A percentile compares a stretch with the other conserved stretches of the same genome.
Conservation (phyloP, 495 filamentous ascomycete genomes). For the Penicillium ucsense region DNA sequence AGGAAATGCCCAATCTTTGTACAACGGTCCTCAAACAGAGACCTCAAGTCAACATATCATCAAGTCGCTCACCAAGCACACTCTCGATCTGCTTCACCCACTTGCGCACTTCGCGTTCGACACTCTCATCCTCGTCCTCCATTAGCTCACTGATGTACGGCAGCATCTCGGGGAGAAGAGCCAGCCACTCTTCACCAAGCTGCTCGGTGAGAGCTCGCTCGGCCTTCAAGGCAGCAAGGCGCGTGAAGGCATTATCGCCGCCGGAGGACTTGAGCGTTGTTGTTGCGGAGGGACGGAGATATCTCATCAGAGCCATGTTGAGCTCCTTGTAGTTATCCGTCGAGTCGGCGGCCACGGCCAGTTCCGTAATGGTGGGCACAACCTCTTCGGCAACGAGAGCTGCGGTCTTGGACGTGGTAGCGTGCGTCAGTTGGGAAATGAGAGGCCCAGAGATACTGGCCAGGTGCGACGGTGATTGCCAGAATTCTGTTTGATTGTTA, state of each 20-base stretch:
- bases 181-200: constrained; percentile 87
- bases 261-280: constrained; percentile 46
- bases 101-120: constrained; percentile 75
- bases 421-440: constrained; percentile 54
- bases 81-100: constrained; percentile 85
- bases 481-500: constrained; percentile 47
- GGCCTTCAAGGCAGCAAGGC: constrained; percentile 69
- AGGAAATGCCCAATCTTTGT: constrained; percentile 20
- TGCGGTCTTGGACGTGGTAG: constrained; percentile 29
- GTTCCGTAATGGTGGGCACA: constrained; percentile 56
- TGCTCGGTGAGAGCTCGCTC: constrained; percentile 67
- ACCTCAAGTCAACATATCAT: constrained; percentile 73
- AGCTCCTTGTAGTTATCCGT: constrained; percentile 83
- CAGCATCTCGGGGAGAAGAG: constrained; percentile 83
- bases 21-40: constrained; percentile 8
- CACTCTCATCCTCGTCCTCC: constrained; percentile 89
- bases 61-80: constrained; percentile 76
- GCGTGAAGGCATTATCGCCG: constrained; percentile 37
- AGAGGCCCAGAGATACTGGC: constrained; percentile 57
- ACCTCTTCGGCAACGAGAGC: constrained; percentile 36
- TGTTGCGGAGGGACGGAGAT: constrained; percentile 58
- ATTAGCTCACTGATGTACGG: constrained; percentile 88
- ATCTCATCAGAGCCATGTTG: constrained; percentile 63
- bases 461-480: constrained; percentile 85
- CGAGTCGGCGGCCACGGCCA: constrained; percentile 67